A percentile compares a stretch with the other conserved stretches of the same genome.
These are phyloP conservation scores for Exobasidium cylindrosporum DNA, from an alignment of 1,284 basidiomycete species.

Conservation along the genomic window DNA sequence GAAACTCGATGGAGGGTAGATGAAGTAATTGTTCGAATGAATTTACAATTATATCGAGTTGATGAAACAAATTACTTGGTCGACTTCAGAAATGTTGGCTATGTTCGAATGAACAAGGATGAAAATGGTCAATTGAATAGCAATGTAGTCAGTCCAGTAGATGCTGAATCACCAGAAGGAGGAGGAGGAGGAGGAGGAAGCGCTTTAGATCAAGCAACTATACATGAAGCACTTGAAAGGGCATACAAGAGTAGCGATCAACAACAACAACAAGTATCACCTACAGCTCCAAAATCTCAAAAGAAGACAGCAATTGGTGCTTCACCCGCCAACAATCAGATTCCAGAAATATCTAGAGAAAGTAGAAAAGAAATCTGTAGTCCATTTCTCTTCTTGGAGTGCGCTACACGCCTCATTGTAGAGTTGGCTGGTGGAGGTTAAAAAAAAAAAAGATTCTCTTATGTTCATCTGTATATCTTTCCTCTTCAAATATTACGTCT, in stretches of 20 bases:
- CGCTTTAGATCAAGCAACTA: conserved; percentile 18
- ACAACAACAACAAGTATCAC: not conserved
- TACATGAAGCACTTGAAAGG: conserved; percentile 7
- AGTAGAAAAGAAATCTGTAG: conserved; percentile 76
- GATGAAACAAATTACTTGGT: conserved; percentile 95
- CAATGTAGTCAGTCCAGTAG: conserved; percentile 24
- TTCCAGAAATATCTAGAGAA: conserved; percentile 50
- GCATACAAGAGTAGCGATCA: conserved; percentile 5
- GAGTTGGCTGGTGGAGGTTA: conserved; percentile 20
- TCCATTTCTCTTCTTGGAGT: conserved; percentile 95
- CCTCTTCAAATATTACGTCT: not conserved
- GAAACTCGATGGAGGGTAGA: conserved; percentile 82
- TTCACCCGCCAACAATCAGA: conserved; percentile 25
- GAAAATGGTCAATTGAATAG: conserved; percentile 12
- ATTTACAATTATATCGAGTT: conserved; percentile 91
- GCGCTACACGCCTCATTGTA: conserved; percentile 67
- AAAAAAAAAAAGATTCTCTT: not conserved
- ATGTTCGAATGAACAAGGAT: conserved; percentile 53
- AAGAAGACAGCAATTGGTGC: conserved; percentile 20
- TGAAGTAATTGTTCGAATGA: conserved; percentile 67
- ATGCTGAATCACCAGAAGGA: conserved; percentile 21
- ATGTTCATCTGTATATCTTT: not conserved
- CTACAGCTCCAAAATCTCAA: conserved; percentile 20
- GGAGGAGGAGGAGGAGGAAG: no score
- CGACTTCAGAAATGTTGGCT: conserved; percentile 95